Conservation (phyloP, 257 asterid genomes). For the Ballota nigra region DNA sequence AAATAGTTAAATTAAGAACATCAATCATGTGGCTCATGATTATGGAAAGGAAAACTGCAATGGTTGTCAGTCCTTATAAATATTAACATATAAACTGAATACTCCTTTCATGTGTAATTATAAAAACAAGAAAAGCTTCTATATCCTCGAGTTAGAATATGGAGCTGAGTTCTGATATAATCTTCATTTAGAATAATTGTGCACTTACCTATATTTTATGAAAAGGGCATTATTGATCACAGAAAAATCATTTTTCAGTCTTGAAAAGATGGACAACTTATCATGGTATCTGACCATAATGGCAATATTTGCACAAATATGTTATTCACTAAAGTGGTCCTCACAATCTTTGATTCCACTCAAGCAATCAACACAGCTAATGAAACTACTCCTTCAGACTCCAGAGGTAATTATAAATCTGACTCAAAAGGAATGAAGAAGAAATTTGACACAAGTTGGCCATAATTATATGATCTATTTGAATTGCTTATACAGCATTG, state of each 20-base stretch:
- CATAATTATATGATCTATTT: not conserved
- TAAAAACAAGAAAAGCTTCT: not conserved
- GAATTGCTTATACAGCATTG: not conserved
- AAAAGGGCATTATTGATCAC: not conserved
- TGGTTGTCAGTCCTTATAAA: not conserved
- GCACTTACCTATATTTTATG: not conserved
- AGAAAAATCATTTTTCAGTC: not conserved
- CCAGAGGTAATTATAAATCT: not conserved
- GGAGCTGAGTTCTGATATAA: conserved; percentile 12
- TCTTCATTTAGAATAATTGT: not conserved
- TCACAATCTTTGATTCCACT: conserved; percentile 4
- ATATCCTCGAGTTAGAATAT: not conserved
- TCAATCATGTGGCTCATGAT: not conserved
- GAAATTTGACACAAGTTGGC: not conserved
- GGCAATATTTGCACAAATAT: conserved; percentile 5
- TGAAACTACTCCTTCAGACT: not conserved
- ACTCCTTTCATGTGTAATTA: not conserved
- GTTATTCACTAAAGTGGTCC: not conserved
- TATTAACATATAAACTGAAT: conserved; percentile 3
- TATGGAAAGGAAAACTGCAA: not conserved
- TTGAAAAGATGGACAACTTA: conserved; percentile 3
- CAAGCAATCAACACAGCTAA: conserved; percentile 10
- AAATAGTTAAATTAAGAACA: not conserved
- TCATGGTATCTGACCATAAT: not conserved
- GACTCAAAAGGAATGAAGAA: not conserved